These are phyloP conservation scores for Trametes versicolor DNA, from an alignment of 1,284 basidiomycete genomes.

Conservation along the genomic window DNA sequence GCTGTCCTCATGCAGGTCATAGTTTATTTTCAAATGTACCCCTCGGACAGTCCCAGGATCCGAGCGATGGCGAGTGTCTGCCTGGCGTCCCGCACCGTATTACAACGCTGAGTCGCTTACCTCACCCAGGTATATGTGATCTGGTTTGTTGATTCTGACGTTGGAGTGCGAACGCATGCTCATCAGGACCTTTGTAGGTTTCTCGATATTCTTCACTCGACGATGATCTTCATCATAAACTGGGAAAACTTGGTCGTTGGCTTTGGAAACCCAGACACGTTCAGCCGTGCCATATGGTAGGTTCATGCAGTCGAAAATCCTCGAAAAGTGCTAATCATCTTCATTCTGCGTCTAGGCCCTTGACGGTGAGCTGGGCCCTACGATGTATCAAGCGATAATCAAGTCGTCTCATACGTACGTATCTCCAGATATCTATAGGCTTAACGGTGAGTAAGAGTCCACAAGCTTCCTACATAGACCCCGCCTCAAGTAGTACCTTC, in stretches of 20 bases:
- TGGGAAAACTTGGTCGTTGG: slow-evolving; percentile 20
- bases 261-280: slow-evolving; percentile 15
- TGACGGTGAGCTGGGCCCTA: not conserved
- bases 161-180: not conserved
- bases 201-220: slow-evolving; percentile 19
- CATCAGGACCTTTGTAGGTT: not conserved
- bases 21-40: slow-evolving; percentile 17
- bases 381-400: not conserved
- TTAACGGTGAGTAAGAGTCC: slow-evolving; percentile 8
- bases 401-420: not conserved
- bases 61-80: slow-evolving; percentile 11
- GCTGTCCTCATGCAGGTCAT: slow-evolving; percentile 23
- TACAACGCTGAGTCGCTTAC: no score
- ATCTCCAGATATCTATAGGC: slow-evolving; percentile 16
- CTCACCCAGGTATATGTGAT: not conserved
- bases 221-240: slow-evolving; percentile 24
- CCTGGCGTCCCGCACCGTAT: no score
- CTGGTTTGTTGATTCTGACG: not conserved
- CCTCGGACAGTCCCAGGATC: slow-evolving; percentile 10
- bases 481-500: not conserved
- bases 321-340: no score
- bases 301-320: no score
- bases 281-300: slow-evolving; percentile 10
- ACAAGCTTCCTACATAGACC: not conserved
- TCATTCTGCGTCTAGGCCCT: not conserved